Base-by-base conservation (phyloP, 2,329 filamentous ascomycete genomes). In the Mollisia scopiformis region DNA sequence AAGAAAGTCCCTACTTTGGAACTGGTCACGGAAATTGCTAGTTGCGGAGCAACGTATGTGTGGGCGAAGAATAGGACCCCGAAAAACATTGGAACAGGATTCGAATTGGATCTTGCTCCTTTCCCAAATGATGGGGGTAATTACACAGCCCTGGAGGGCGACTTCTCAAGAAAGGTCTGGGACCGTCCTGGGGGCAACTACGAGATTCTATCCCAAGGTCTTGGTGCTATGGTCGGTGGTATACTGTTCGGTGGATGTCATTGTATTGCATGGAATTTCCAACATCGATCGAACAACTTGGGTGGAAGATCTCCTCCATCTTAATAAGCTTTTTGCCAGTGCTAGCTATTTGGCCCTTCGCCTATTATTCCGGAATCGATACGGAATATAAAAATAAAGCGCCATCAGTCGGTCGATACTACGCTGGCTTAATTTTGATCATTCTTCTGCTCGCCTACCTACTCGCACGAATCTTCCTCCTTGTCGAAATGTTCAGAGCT, bases 251-350 rank as follows among this genome's bases (percentile, higher is more conserved):
- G 60, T 3, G 51, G 43, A 14, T 16, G 56, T 21, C 57, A 59
- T 21, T 47, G 58, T 7, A 11, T 58, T n/a, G 60, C 60, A 21
- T 59, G 60, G 57, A 53, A 59, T 62, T 59, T 31, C 60, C 56
- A 6, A 58, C 60, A 2, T 39, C n/a, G 5, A 27, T 23, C 11
- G 60, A 62, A 35, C 33, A 41, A 14, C 14, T 52, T n/a, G 13
- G 30, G 14, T 62, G 57, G 51, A 46, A 47, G 10, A 28, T 33
- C 14, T 55, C 23, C 11, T 46, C 53, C 2, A 25, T 55, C 16
- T 8, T 55, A 10, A 55, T 37, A n/a, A 31, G 5, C n/a, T n/a
- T n/a, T n/a, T n/a, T n/a, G n/a, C n/a, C 28, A 2, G 13, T 27
- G 7, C 35, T n/a, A n/a, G n/a, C 52, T 14, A 19, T 27, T 16